A percentile compares a stretch with the other conserved stretches of the same genome.
Evolutionary conservation across 805 yeast species (phyloP).

Genomic region (Candida morakotiae): DNA sequence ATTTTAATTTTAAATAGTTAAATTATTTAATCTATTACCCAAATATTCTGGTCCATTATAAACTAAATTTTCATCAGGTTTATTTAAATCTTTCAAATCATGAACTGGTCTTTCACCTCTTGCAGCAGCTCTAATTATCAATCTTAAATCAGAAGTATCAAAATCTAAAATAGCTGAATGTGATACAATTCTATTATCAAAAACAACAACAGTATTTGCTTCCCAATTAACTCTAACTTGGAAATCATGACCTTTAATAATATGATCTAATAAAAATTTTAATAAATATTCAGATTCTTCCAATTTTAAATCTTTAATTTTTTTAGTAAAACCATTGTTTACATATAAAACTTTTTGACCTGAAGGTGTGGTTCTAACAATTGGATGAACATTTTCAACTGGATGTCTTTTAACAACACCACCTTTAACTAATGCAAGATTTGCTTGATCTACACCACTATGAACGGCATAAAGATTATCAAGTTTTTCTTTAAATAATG

Average conservation of each 20-base stretch:
- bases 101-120: conserved; percentile 37
- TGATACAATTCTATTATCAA: conserved; percentile 37
- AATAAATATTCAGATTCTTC: conserved; percentile 34
- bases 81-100: conserved; percentile 33
- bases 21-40: conserved; percentile 6
- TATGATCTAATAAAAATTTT: conserved; percentile 30
- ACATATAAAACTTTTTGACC: conserved; percentile 33
- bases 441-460: conserved; percentile 34
- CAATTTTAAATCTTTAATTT: conserved; percentile 33
- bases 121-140: conserved; percentile 35
- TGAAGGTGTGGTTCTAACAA: conserved; percentile 37
- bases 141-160: conserved; percentile 27
- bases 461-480: conserved; percentile 34
- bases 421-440: conserved; percentile 19
- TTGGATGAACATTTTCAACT: conserved; percentile 34
- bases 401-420: conserved; percentile 32
- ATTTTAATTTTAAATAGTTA: conserved; percentile 11
- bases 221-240: conserved; percentile 36
- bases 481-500: conserved; percentile 30
- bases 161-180: conserved; percentile 37
- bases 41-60: conserved; percentile 10
- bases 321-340: conserved; percentile 31
- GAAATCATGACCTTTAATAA: conserved; percentile 31
- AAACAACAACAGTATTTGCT: conserved; percentile 32
- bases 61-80: conserved; percentile 17